A percentile compares a stretch with the other conserved stretches of the same genome.
Evolutionary conservation across 345 rosid genomes (phyloP).

Genomic region (Geranium rotundifolium): DNA sequence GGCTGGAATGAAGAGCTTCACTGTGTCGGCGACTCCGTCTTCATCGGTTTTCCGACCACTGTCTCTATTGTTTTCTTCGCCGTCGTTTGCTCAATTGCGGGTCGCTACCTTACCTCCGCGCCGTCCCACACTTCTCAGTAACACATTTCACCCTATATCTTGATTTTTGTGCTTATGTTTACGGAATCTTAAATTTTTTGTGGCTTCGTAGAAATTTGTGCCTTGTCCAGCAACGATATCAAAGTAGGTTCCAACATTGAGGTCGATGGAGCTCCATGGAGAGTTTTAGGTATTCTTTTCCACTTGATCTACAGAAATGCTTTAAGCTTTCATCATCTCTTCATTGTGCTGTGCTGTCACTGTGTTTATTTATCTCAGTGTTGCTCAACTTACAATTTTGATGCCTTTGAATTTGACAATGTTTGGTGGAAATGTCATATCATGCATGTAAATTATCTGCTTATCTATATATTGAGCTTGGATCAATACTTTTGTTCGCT

Average conservation of each 20-base stretch:
- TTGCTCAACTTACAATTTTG: too few species aligned
- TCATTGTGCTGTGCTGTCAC: too few species aligned
- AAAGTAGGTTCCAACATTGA: constrained; percentile 78
- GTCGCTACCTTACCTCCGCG: background rate
- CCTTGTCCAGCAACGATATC: constrained; percentile 72
- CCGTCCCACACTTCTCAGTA: background rate
- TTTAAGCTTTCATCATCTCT: background rate
- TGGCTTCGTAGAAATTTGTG: constrained; percentile 41
- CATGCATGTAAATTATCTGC: background rate
- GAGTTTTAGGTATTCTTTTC: constrained; percentile 47
- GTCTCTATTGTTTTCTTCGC: background rate
- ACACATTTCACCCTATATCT: background rate
- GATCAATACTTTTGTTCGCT: background rate
- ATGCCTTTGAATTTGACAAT: background rate
- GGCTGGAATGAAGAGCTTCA: background rate
- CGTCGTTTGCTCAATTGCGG: background rate
- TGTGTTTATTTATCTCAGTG: too few species aligned
- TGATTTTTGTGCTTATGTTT: background rate
- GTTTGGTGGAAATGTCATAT: background rate
- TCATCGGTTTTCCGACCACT: background rate
- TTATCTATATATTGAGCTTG: background rate
- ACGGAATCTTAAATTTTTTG: background rate
- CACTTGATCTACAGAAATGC: background rate
- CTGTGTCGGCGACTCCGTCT: background rate
- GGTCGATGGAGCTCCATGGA: constrained; percentile 95